phyloP scores from a whole-genome alignment of 495 filamentous ascomycete genomes.

The Penicillium canariense region DNA sequence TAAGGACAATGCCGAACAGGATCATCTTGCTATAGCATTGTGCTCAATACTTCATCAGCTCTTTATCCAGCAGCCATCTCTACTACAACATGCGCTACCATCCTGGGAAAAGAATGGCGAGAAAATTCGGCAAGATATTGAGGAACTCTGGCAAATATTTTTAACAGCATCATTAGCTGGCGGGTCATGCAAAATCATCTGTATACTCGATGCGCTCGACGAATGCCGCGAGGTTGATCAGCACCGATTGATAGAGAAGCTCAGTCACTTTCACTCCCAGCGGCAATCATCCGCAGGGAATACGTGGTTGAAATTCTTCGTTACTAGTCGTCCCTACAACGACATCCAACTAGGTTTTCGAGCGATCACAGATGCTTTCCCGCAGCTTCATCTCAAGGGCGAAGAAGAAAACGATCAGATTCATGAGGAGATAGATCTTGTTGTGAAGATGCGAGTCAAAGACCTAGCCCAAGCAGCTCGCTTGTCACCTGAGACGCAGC shows the following conservation, averaged over 20 bases:
- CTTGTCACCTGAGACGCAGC: constrained; percentile 6
- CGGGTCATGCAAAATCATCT: constrained; percentile 24
- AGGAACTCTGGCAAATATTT: constrained; percentile 34
- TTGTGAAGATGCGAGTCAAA: constrained; percentile 30
- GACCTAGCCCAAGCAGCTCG: constrained; percentile 16
- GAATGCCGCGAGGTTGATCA: constrained; percentile 30
- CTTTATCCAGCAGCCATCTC: constrained; percentile 24
- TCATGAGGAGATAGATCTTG: constrained; percentile 35
- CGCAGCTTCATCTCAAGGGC: constrained; percentile 30
- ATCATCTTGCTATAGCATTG: constrained; percentile 28
- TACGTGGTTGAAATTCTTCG: constrained; percentile 36
- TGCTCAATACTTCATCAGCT: constrained; percentile 44
- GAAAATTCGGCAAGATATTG: constrained; percentile 20
- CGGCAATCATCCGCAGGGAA: neutral
- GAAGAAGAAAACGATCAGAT: constrained; percentile 38
- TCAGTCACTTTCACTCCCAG: constrained; percentile 8
- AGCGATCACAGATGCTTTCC: constrained; percentile 16
- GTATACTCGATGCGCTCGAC: constrained; percentile 43
- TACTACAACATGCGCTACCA: constrained; percentile 26
- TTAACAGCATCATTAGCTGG: constrained; percentile 16
- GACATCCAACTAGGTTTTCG: constrained; percentile 30
- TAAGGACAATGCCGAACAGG: constrained; percentile 40
- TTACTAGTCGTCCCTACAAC: constrained; percentile 45
- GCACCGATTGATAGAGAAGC: constrained; percentile 22
- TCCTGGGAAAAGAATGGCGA: constrained; percentile 27